A percentile compares a stretch with the other conserved stretches of the same genome.
These are phyloP conservation scores for Fistulinella prunicolor DNA, from an alignment of 768 basidiomycete species.

Conservation along the genomic window DNA sequence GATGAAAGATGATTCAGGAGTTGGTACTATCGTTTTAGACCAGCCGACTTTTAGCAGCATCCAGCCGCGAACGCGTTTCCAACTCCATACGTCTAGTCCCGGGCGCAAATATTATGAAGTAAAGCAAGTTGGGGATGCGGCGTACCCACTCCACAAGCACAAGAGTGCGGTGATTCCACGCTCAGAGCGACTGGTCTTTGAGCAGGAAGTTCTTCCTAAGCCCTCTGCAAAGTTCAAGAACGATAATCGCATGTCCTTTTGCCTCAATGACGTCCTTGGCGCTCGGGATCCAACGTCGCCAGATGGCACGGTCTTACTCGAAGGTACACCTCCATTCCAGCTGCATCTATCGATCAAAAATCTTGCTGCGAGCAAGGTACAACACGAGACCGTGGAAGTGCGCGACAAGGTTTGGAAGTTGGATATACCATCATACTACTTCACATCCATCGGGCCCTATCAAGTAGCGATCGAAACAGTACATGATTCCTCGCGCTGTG, in stretches of 20 bases:
- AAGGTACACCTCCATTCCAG: slow-evolving; percentile 85
- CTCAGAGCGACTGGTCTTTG: slow-evolving; percentile 67
- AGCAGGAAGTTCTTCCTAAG: slow-evolving; percentile 80
- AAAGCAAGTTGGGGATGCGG: slow-evolving; percentile 80
- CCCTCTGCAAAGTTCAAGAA: slow-evolving; percentile 80
- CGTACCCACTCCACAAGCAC: slow-evolving; percentile 75
- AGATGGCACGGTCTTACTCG: slow-evolving; percentile 61
- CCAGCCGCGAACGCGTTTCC: slow-evolving; percentile 74
- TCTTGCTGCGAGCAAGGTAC: slow-evolving; percentile 65
- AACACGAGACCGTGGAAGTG: slow-evolving; percentile 54
- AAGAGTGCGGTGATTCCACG: slow-evolving; percentile 62
- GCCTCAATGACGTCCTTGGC: slow-evolving; percentile 65
- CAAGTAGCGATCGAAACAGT: slow-evolving; percentile 75
- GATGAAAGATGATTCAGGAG: slow-evolving; percentile 61
- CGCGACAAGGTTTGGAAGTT: slow-evolving; percentile 61
- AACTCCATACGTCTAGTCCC: slow-evolving; percentile 71
- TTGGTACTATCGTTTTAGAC: slow-evolving; percentile 66
- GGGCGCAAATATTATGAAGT: slow-evolving; percentile 90
- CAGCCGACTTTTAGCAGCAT: slow-evolving; percentile 85
- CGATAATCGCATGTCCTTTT: slow-evolving; percentile 64
- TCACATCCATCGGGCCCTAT: slow-evolving; percentile 80
- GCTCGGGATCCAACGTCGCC: slow-evolving; percentile 48
- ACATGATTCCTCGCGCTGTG: slow-evolving; percentile 78
- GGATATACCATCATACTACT: slow-evolving; percentile 64
- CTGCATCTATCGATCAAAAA: slow-evolving; percentile 74